These are phyloP conservation scores for Coriolopsis trogii DNA, from an alignment of 1,284 basidiomycete genomes.

Conservation along the genomic window DNA sequence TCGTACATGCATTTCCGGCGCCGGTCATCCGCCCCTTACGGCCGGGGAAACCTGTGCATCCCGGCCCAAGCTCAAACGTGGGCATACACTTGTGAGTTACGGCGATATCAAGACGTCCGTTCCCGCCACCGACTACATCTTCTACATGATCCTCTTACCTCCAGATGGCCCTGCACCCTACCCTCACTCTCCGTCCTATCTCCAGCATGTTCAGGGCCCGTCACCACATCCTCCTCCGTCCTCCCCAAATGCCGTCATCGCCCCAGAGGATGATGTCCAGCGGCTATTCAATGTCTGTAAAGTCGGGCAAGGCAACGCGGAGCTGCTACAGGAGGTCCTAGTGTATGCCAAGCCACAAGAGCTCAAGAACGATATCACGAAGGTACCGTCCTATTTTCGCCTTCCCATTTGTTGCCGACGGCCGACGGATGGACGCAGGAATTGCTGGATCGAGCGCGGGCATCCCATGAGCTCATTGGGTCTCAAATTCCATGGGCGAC, in stretches of 20 bases:
- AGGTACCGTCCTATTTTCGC: constrained; percentile 42
- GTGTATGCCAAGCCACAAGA: constrained; percentile 66
- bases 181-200: constrained; percentile 13
- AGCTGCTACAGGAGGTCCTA: constrained; percentile 65
- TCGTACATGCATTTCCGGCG: constrained; percentile 21
- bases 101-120: constrained; percentile 4
- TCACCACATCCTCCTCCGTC: constrained; percentile 2
- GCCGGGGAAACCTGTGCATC: constrained; percentile 20
- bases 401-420: neutral
- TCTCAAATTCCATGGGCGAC: constrained; percentile 81
- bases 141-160: constrained; percentile 24
- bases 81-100: constrained; percentile 19
- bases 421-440: constrained; percentile 48
- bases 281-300: constrained; percentile 76
- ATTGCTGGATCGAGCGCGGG: constrained; percentile 66
- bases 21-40: constrained; percentile 16
- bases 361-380: constrained; percentile 54
- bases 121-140: constrained; percentile 13
- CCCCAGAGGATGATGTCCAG: constrained; percentile 73
- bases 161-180: constrained; percentile 21
- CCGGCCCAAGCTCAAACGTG: constrained; percentile 12
- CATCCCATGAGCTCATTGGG: constrained; percentile 71
- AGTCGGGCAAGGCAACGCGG: constrained; percentile 72
- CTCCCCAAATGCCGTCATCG: constrained; percentile 36
- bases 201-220: constrained; percentile 3